Evolutionary conservation across 2,329 filamentous ascomycete genomes (phyloP).

Genomic region (Cladophialophora psammophila): DNA sequence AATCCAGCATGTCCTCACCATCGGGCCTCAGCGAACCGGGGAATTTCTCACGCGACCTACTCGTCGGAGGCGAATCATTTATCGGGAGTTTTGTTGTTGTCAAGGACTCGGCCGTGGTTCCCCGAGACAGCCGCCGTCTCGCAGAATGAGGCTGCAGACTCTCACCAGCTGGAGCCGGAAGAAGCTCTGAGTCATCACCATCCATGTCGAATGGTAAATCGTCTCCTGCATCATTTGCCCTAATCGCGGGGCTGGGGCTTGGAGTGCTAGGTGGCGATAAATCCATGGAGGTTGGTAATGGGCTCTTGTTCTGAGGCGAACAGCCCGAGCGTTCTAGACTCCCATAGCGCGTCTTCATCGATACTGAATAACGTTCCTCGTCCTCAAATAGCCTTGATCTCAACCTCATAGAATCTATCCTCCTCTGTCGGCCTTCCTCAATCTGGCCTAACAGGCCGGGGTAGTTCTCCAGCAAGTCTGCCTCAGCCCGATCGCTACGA

Average conservation of each 20-base stretch:
- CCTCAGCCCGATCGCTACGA: constrained; percentile 75
- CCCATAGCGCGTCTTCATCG: constrained; percentile 66
- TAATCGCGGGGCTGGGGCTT: constrained; percentile 61
- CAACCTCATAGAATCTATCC: constrained; percentile 79
- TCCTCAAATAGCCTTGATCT: constrained; percentile 69
- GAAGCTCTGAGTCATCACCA: constrained; percentile 62
- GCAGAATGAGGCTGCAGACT: neutral
- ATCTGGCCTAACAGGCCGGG: constrained; percentile 52
- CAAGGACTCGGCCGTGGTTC: neutral
- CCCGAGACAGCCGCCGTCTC: neutral
- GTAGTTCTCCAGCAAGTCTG: constrained; percentile 53
- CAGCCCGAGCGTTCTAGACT: constrained; percentile 67
- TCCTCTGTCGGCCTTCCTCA: constrained; percentile 61
- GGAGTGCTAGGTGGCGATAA: constrained; percentile 32
- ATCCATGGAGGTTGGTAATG: constrained; percentile 13
- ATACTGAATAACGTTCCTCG: constrained; percentile 67
- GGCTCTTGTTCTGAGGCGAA: constrained; percentile 25
- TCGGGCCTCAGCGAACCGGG: constrained; percentile 1
- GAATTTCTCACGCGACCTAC: constrained; percentile 9
- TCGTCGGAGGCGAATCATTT: constrained; percentile 2
- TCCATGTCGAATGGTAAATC: constrained; percentile 97
- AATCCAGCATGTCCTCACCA: neutral
- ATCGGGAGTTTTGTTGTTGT: constrained; percentile 2
- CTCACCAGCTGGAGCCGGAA: constrained; percentile 19
- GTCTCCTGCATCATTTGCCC: constrained; percentile 67